phyloP scores from a whole-genome alignment of 2,329 filamentous ascomycete species.

The Cladosporium sp. region DNA sequence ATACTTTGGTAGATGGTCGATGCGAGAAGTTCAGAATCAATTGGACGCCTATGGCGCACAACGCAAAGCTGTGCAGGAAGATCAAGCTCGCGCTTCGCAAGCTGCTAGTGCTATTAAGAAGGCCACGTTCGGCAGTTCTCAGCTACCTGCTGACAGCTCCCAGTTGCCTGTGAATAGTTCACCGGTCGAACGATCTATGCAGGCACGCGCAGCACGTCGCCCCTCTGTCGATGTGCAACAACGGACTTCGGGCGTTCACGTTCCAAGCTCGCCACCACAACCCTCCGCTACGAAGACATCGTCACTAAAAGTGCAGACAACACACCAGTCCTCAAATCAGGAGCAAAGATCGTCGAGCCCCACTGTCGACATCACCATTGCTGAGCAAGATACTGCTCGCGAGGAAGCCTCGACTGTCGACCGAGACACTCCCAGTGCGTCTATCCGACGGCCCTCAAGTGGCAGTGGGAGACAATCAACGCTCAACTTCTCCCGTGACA shows the following conservation, averaged over 20 bases:
- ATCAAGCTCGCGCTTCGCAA: not conserved
- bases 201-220: constrained; percentile 12
- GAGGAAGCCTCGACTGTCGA: not conserved
- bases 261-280: constrained; percentile 14
- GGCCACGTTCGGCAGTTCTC: constrained; percentile 1
- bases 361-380: not conserved
- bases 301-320: not conserved
- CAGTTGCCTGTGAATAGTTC: constrained; percentile 11
- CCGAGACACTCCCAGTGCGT: not conserved
- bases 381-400: constrained; percentile 6
- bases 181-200: constrained; percentile 16
- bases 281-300: not conserved
- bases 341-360: constrained; percentile 2
- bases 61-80: not conserved
- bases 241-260: not conserved
- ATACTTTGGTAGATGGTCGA: constrained; percentile 14
- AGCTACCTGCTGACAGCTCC: constrained; percentile 10
- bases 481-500: constrained; percentile 10
- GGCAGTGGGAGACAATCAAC: not conserved
- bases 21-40: constrained; percentile 8
- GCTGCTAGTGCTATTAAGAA: not conserved
- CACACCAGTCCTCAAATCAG: not conserved
- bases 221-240: not conserved
- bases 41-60: constrained; percentile 10
- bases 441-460: not conserved